Conservation (phyloP, 2,329 filamentous ascomycete genomes). For the Aspergillus sp. region DNA sequence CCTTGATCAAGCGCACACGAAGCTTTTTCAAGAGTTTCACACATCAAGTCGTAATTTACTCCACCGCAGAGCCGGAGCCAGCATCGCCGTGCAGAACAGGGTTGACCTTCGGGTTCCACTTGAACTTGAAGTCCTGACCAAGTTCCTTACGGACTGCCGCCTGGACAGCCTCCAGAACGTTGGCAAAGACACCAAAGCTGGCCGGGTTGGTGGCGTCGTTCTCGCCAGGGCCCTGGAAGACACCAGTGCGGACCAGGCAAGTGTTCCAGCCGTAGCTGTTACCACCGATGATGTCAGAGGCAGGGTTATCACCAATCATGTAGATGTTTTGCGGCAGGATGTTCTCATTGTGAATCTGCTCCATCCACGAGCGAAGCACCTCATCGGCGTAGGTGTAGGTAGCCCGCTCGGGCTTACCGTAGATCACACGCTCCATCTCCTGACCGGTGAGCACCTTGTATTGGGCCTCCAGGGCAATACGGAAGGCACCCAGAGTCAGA, state of each 20-base stretch:
- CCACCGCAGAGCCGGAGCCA: slow-evolving; percentile 49
- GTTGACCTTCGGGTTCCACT: slow-evolving; percentile 64
- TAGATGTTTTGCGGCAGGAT: slow-evolving; percentile 61
- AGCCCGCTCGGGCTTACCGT: slow-evolving; percentile 65
- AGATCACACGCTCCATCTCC: slow-evolving; percentile 66
- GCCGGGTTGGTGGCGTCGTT: slow-evolving; percentile 71
- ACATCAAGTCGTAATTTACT: slow-evolving; percentile 32
- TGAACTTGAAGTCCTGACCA: slow-evolving; percentile 64
- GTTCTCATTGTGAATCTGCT: slow-evolving; percentile 64
- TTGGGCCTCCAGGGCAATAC: slow-evolving; percentile 63
- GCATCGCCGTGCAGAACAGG: slow-evolving; percentile 51
- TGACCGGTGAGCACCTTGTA: slow-evolving; percentile 55
- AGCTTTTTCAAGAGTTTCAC: slow-evolving; percentile 4
- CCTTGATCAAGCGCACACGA: slow-evolving; percentile 4
- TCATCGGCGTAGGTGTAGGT: slow-evolving; percentile 75
- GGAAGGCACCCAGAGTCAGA: slow-evolving; percentile 68
- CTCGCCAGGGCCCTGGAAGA: slow-evolving; percentile 62
- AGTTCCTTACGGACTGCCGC: slow-evolving; percentile 60
- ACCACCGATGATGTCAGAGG: slow-evolving; percentile 64
- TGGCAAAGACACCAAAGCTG: slow-evolving; percentile 66
- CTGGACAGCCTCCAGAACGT: slow-evolving; percentile 64
- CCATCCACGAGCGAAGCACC: slow-evolving; percentile 66
- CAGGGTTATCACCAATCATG: slow-evolving; percentile 70
- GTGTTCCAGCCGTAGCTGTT: slow-evolving; percentile 81
- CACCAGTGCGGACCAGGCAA: slow-evolving; percentile 67